phyloP scores from a whole-genome alignment of 2,329 filamentous ascomycete species.

The Sphaceloma murrayae region DNA sequence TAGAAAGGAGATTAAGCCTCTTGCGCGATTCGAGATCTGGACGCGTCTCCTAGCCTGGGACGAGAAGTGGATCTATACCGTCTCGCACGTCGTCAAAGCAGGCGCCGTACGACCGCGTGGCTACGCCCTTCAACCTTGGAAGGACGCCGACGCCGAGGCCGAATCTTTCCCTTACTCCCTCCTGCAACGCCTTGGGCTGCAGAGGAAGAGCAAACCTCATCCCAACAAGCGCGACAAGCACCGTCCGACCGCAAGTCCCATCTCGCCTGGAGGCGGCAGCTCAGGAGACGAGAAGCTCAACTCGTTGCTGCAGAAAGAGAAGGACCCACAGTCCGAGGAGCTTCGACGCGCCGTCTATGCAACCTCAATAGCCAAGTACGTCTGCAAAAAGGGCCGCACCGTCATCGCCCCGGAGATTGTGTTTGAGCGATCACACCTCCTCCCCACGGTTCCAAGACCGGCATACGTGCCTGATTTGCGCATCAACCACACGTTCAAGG shows the following conservation, averaged over 20 bases:
- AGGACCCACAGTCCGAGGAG: slow-evolving; percentile 22
- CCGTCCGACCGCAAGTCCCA: neutral
- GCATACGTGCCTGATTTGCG: slow-evolving; percentile 37
- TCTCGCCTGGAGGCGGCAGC: slow-evolving; percentile 1
- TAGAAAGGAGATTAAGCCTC: slow-evolving; percentile 38
- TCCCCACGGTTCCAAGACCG: slow-evolving; percentile 56
- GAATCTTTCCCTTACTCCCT: neutral
- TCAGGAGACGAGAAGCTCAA: slow-evolving; percentile 22
- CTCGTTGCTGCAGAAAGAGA: slow-evolving; percentile 21
- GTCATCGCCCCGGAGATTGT: slow-evolving; percentile 76
- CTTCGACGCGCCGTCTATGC: slow-evolving; percentile 39
- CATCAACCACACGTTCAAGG: slow-evolving; percentile 1
- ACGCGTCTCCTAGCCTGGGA: slow-evolving; percentile 41
- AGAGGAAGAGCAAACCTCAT: slow-evolving; percentile 21
- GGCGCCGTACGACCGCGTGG: slow-evolving; percentile 34
- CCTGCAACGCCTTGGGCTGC: neutral
- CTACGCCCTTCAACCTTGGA: slow-evolving; percentile 41
- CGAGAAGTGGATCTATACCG: slow-evolving; percentile 42
- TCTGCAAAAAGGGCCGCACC: slow-evolving; percentile 50
- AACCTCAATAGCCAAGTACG: slow-evolving; percentile 42
- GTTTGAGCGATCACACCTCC: slow-evolving; percentile 58
- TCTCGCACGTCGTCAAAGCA: slow-evolving; percentile 40
- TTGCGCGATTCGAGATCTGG: slow-evolving; percentile 40
- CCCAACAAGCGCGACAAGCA: slow-evolving; percentile 19
- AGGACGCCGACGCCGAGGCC: slow-evolving; percentile 20